A percentile compares a stretch with the other conserved stretches of the same genome.
phyloP scores from a whole-genome alignment of 2,329 filamentous ascomycete species.

The Parafenestella ontariensis region DNA sequence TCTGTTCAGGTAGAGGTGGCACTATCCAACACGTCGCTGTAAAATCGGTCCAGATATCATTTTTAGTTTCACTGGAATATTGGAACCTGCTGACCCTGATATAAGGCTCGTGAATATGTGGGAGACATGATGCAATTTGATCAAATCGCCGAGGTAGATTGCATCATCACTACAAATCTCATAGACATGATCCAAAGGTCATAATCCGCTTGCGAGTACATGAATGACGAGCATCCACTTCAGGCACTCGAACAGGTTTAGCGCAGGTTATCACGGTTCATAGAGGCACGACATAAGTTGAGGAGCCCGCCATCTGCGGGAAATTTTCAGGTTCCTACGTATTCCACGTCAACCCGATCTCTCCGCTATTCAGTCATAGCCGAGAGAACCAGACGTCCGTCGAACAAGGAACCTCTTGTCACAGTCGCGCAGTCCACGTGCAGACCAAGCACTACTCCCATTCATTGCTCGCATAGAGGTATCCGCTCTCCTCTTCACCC shows the following conservation, averaged over 20 bases:
- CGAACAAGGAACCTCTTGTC: constrained; percentile 30
- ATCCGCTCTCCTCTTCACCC: constrained; percentile 43
- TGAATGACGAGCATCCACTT: constrained; percentile 8
- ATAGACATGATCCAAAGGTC: too few relatives aligned
- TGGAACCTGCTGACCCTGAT: too few relatives aligned
- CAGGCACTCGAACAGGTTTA: constrained; percentile 9
- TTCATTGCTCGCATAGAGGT: constrained; percentile 43
- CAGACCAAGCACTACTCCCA: constrained; percentile 39
- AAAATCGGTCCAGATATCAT: too few relatives aligned
- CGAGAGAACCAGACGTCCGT: constrained; percentile 16
- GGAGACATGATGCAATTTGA: too few relatives aligned
- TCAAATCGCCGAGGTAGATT: too few relatives aligned
- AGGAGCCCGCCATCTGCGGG: constrained; percentile 31
- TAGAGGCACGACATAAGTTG: constrained; percentile 17
- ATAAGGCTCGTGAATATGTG: too few relatives aligned
- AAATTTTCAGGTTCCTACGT: constrained; percentile 28
- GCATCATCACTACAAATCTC: too few relatives aligned
- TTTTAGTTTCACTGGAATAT: too few relatives aligned
- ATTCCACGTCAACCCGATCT: constrained; percentile 18
- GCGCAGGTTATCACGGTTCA: constrained; percentile 24
- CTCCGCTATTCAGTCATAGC: constrained; percentile 8
- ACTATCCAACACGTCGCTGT: too few relatives aligned
- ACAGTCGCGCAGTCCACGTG: constrained; percentile 30
- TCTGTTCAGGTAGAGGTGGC: not conserved
- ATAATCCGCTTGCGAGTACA: constrained; percentile 16